Evolutionary conservation across 2,329 filamentous ascomycete genomes (phyloP).

Genomic region (Tolypocladium ovalisporum): DNA sequence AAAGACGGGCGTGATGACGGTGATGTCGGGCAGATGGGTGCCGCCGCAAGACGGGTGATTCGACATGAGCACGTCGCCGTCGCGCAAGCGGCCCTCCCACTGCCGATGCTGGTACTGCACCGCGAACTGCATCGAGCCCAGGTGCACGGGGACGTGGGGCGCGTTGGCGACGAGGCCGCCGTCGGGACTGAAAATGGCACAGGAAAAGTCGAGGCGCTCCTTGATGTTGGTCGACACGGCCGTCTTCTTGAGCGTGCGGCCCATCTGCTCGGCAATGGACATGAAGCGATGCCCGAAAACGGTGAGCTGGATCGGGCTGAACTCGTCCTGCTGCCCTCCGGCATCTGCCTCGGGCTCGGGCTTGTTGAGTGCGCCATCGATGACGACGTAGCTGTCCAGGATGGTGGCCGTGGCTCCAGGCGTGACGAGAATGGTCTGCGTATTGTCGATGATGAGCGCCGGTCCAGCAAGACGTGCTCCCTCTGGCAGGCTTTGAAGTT

Average conservation of each 20-base stretch:
- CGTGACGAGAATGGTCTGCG: slow-evolving; percentile 64
- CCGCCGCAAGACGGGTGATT: slow-evolving; percentile 24
- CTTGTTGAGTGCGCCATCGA: slow-evolving; percentile 9
- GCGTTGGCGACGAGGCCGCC: slow-evolving; percentile 66
- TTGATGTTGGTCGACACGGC: slow-evolving; percentile 71
- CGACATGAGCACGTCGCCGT: slow-evolving; percentile 24
- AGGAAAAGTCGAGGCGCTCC: slow-evolving; percentile 72
- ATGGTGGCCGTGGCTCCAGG: slow-evolving; percentile 20
- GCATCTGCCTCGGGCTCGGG: background rate
- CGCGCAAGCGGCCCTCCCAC: slow-evolving; percentile 39
- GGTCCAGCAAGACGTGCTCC: slow-evolving; percentile 16
- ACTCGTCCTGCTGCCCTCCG: slow-evolving; percentile 5
- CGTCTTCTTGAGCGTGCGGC: slow-evolving; percentile 67
- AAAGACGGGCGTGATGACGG: slow-evolving; percentile 24
- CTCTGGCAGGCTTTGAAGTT: slow-evolving; percentile 10
- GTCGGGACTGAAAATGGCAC: slow-evolving; percentile 65
- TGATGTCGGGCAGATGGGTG: slow-evolving; percentile 27
- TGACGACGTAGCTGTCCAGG: slow-evolving; percentile 23
- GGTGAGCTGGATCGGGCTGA: slow-evolving; percentile 55
- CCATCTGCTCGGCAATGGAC: slow-evolving; percentile 79
- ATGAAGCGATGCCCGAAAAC: slow-evolving; percentile 77
- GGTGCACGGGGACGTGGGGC: slow-evolving; percentile 65
- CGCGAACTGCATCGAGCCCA: slow-evolving; percentile 72
- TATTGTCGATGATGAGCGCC: slow-evolving; percentile 52
- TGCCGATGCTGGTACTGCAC: slow-evolving; percentile 59